Evolutionary conservation across 306 rosid genomes (phyloP), one percentile per base, ranked within the genome.

Genomic region (Erythrophleum fordii): DNA sequence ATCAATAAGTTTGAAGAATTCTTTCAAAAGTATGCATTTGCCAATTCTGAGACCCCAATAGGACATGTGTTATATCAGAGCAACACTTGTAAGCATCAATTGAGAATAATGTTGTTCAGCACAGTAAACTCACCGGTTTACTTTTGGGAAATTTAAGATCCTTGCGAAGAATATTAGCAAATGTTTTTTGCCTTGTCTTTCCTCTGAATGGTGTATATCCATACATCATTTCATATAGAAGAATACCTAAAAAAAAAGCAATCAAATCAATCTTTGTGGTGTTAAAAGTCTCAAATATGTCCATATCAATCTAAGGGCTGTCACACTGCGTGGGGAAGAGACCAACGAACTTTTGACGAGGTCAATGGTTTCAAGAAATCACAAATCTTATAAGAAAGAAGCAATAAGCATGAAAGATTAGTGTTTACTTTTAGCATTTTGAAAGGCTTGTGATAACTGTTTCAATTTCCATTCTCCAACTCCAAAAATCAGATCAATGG

Each of bases 151-250:
- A 95, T 78, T 90, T 95, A 65, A 95, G 94, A 85, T 95, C 99
- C 87, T 95, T 95, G 60, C 90, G 99, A 77, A 95, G 99, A 88
- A 95, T 88, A 69, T 95, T 93, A 80, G 96, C 83, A 67, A 95
- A 95, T 31, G 99, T 93, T 77, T 81, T 95, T 75, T 93, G 99
- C 87, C 99, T 93, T 59, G 97, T 89, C 85, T 86, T 93, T 20
- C 99, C 99, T 58, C 99, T 83, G 82, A 95, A 95, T 69, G 99
- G 98, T 11, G 99, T 95, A 78, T 88, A 90, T 52, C 98, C 99
- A 60, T 90, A 93, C 42, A 95, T 82, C 99, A 95, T 95, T 84
- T 93, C 99, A 78, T 93, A 95, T 42, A 92, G 76, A 81, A 94
- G 98, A 82, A 93, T 79, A 39, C 99, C 99, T 95, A 18, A 75